A percentile compares a stretch with the other conserved stretches of the same genome.
phyloP scores from a whole-genome alignment of 352 stramenopile species.

The Phytopythium mirpurense region DNA sequence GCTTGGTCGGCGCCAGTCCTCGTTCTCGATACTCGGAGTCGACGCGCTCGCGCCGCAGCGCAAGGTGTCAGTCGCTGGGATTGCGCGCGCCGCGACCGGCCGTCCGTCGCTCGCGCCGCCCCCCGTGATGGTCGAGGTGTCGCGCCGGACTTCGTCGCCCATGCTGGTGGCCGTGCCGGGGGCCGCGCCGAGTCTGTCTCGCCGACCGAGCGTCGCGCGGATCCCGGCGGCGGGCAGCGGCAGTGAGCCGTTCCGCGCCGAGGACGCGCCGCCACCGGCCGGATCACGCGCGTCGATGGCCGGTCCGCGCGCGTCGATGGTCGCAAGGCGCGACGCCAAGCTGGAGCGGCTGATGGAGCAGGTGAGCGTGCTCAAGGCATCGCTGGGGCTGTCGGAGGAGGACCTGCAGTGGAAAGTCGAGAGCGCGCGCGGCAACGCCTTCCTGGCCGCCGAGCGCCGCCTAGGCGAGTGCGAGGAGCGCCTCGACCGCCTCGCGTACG shows the following conservation, averaged over 20 bases:
- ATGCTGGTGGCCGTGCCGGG: slow-evolving; percentile 23
- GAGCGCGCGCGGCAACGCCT: slow-evolving; percentile 67
- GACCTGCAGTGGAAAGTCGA: slow-evolving; percentile 79
- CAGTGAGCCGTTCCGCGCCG: background rate
- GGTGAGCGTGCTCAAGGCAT: slow-evolving; percentile 67
- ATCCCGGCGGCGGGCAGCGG: slow-evolving; percentile 20
- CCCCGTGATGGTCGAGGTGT: slow-evolving; percentile 51
- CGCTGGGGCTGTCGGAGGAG: slow-evolving; percentile 67
- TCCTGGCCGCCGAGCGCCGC: slow-evolving; percentile 49
- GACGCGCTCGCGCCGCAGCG: background rate
- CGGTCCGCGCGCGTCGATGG: slow-evolving; percentile 18
- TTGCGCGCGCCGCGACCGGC: no score
- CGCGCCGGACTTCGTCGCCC: slow-evolving; percentile 46
- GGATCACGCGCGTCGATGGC: background rate
- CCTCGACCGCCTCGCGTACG: slow-evolving; percentile 63
- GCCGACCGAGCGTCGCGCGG: slow-evolving; percentile 47
- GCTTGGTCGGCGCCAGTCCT: background rate
- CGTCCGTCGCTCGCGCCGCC: slow-evolving; percentile 8
- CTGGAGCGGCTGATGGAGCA: slow-evolving; percentile 67
- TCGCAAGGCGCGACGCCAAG: slow-evolving; percentile 44
- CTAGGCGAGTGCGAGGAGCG: slow-evolving; percentile 52
- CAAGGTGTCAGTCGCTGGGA: slow-evolving; percentile 1
- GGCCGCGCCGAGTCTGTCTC: slow-evolving; percentile 24
- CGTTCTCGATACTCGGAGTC: background rate
- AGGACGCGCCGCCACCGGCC: background rate